Conservation (phyloP, 2,329 filamentous ascomycete genomes). For the Cyanodermella asteris region DNA sequence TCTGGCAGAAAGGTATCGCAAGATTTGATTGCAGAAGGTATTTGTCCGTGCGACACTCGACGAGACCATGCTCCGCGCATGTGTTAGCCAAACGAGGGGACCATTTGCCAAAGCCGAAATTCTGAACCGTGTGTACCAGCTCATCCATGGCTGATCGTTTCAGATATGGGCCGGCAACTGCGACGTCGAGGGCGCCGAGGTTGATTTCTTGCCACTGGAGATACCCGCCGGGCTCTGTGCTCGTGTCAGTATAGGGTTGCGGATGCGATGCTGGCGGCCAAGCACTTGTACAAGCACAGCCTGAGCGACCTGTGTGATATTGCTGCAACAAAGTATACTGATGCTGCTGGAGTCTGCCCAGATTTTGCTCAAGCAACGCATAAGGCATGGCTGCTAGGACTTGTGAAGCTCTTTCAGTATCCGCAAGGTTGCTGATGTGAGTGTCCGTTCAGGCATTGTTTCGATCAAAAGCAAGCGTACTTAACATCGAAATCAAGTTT, state of each 20-base stretch:
- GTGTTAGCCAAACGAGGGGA: not conserved
- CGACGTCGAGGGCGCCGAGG: not conserved
- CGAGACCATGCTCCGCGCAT: constrained; percentile 1
- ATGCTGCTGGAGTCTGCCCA: too few species aligned
- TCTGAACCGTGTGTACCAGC: not conserved
- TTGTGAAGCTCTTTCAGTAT: not conserved
- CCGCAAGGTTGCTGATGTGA: not conserved
- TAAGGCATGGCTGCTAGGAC: not conserved
- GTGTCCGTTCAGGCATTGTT: not conserved
- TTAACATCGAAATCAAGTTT: constrained; percentile 1
- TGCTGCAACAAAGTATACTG: too few species aligned
- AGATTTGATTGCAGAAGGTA: not conserved
- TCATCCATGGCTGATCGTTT: not conserved
- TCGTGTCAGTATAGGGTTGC: not conserved
- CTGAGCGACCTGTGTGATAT: too few species aligned
- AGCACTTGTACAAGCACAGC: too few species aligned
- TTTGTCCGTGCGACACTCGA: not conserved
- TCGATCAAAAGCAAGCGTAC: not conserved
- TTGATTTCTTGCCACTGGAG: constrained; percentile 4
- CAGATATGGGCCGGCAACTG: not conserved
- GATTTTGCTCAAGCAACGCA: not conserved
- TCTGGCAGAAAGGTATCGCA: constrained; percentile 1
- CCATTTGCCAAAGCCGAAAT: constrained; percentile 1
- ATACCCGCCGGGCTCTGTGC: constrained; percentile 4
- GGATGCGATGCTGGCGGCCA: too few species aligned